Percentiles rank a stretch among this genome's conserved stretches.
Evolutionary conservation across 148 eudicot genomes (phyloP).

Genomic region (Vaccinium vitisidaea): DNA sequence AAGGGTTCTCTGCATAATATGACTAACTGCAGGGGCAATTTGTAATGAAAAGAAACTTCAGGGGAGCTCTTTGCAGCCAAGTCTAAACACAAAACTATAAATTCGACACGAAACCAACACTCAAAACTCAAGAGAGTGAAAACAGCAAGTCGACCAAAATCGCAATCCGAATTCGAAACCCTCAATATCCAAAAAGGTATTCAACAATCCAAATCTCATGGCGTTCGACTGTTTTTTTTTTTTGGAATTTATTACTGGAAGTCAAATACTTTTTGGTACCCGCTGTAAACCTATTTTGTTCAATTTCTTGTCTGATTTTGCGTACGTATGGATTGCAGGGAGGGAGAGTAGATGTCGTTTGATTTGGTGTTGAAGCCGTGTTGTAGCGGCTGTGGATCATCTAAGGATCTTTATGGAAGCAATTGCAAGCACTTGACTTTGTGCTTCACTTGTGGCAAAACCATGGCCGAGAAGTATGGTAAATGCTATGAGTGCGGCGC

Average conservation of each 20-base stretch:
- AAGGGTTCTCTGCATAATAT: too few species aligned
- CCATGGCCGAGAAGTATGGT: conserved; percentile 60
- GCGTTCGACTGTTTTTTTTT: neutral
- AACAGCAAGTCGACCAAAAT: neutral
- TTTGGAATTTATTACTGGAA: neutral
- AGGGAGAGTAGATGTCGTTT: conserved; percentile 39
- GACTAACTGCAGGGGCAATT: too few species aligned
- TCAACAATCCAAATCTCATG: neutral
- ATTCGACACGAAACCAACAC: neutral
- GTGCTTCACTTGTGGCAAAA: conserved; percentile 65
- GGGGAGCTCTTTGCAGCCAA: too few species aligned
- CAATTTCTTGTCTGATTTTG: neutral
- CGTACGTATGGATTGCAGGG: neutral
- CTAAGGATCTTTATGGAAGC: conserved; percentile 73
- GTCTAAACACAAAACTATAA: neutral
- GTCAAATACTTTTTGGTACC: neutral
- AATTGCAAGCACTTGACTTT: conserved; percentile 89
- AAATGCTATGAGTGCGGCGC: conserved; percentile 75
- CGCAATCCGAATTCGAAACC: neutral
- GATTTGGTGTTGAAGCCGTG: conserved; percentile 68
- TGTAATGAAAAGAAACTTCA: too few species aligned
- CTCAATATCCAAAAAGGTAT: neutral
- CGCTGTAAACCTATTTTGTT: conserved; percentile 2
- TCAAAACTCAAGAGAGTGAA: too few species aligned
- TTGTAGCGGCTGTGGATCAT: conserved; percentile 64